Evolutionary conservation across 495 filamentous ascomycete species (phyloP).

Genomic region (Clavariopsis aquatica): DNA sequence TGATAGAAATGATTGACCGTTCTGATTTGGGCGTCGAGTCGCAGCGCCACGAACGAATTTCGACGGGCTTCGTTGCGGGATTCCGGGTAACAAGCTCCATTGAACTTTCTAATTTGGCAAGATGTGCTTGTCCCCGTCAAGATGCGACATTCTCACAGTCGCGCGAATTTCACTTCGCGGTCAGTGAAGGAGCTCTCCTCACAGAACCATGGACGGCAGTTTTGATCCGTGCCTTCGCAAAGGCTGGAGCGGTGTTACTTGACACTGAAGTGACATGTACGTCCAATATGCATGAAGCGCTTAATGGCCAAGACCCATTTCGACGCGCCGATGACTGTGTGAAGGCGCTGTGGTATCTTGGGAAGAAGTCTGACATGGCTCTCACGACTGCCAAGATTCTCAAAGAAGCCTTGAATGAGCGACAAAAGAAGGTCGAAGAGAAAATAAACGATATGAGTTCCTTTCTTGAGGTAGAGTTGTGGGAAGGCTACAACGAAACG

Average conservation of each 20-base stretch:
- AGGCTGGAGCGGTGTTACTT: constrained; percentile 46
- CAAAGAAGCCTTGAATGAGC: constrained; percentile 21
- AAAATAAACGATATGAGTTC: constrained; percentile 20
- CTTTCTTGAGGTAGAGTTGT: constrained; percentile 23
- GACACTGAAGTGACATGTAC: constrained; percentile 16
- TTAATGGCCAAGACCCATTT: constrained; percentile 39
- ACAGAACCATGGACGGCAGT: constrained; percentile 53
- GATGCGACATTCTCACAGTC: constrained; percentile 22
- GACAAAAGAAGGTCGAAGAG: constrained; percentile 6
- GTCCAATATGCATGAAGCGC: neutral
- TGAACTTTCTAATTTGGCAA: constrained; percentile 47
- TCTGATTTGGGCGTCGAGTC: constrained; percentile 35
- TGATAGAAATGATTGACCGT: constrained; percentile 48
- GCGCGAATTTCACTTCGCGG: constrained; percentile 44
- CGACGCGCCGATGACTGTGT: constrained; percentile 40
- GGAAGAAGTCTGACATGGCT: constrained; percentile 53
- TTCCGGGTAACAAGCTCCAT: constrained; percentile 45
- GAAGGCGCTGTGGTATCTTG: constrained; percentile 48
- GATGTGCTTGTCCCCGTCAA: constrained; percentile 39
- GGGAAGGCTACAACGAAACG: constrained; percentile 27
- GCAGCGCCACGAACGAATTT: constrained; percentile 39
- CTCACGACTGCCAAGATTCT: constrained; percentile 31
- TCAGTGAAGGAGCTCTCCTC: constrained; percentile 47
- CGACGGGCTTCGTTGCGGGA: constrained; percentile 36
- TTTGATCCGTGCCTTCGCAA: constrained; percentile 49